Percentiles rank a stretch among this genome's conserved stretches.
Evolutionary conservation across 371 early-diverging fungal species (phyloP).

Genomic region (Mortierella sp.): DNA sequence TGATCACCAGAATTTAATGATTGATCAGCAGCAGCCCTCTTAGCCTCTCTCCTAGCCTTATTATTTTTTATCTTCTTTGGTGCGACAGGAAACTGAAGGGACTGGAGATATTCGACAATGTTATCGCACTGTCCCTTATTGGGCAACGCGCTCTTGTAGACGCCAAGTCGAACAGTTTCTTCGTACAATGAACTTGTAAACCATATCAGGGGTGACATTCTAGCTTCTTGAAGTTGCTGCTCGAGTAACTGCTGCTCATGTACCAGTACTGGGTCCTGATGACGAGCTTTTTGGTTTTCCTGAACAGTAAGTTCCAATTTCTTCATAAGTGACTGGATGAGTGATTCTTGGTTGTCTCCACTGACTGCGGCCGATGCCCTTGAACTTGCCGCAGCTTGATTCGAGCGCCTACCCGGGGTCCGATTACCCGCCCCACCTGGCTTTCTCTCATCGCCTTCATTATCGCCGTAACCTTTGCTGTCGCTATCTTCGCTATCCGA

Average conservation of each 20-base stretch:
- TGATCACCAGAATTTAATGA: neutral
- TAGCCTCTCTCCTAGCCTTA: conserved; percentile 22
- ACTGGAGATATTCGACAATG: conserved; percentile 24
- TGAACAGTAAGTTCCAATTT: conserved; percentile 57
- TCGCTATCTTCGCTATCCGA: conserved; percentile 40
- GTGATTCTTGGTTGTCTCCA: conserved; percentile 31
- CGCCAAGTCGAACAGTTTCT: conserved; percentile 61
- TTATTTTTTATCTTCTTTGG: conserved; percentile 41
- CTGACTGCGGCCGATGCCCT: conserved; percentile 15
- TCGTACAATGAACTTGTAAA: conserved; percentile 57
- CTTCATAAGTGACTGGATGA: conserved; percentile 45
- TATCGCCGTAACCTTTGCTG: conserved; percentile 3
- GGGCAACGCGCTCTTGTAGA: conserved; percentile 69
- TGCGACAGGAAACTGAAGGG: conserved; percentile 22
- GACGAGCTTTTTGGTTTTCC: conserved; percentile 55
- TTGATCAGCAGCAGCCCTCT: conserved; percentile 17
- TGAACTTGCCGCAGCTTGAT: conserved; percentile 10
- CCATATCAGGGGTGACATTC: conserved; percentile 63
- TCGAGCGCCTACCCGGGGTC: neutral
- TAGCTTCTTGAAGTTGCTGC: conserved; percentile 44
- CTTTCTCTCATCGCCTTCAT: conserved; percentile 32
- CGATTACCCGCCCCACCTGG: conserved; percentile 22
- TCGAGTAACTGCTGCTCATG: conserved; percentile 46
- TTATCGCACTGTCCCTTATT: conserved; percentile 41
- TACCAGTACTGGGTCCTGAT: conserved; percentile 40